Evolutionary conservation across 768 basidiomycete species (phyloP).

Genomic region (Saitozyma sp.): DNA sequence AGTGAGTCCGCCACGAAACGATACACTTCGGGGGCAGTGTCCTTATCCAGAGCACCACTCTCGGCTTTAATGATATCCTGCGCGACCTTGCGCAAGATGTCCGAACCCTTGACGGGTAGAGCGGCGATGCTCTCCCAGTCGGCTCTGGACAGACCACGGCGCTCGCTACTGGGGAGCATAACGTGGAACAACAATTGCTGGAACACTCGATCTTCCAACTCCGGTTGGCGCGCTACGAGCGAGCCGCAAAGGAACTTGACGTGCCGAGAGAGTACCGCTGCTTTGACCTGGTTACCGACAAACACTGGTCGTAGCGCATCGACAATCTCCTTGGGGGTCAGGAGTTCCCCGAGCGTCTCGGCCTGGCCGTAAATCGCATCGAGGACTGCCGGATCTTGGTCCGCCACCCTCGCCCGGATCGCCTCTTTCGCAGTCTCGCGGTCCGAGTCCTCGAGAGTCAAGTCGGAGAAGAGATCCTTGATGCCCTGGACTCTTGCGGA

Average conservation of each 20-base stretch:
- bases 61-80: too few relatives aligned
- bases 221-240: constrained; percentile 53
- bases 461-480: constrained; percentile 57
- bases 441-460: constrained; percentile 8
- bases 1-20: too few relatives aligned
- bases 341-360: constrained; percentile 55
- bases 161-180: too few relatives aligned
- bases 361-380: constrained; percentile 67
- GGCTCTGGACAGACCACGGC: too few relatives aligned
- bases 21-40: too few relatives aligned
- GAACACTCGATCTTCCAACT: constrained; percentile 53
- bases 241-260: constrained; percentile 60
- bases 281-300: neutral
- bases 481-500: constrained; percentile 65
- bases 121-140: too few relatives aligned
- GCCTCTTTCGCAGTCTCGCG: constrained; percentile 60
- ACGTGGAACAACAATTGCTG: too few relatives aligned
- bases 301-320: constrained; percentile 23
- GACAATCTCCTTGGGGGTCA: constrained; percentile 33
- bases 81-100: too few relatives aligned
- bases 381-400: constrained; percentile 64
- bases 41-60: too few relatives aligned
- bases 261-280: constrained; percentile 55
- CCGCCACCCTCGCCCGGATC: constrained; percentile 68
- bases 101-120: too few relatives aligned